Evolutionary conservation across 169 alveolate genomes (phyloP), one percentile per base, ranked within the genome.

Genomic region (Cystoisospora suis): DNA sequence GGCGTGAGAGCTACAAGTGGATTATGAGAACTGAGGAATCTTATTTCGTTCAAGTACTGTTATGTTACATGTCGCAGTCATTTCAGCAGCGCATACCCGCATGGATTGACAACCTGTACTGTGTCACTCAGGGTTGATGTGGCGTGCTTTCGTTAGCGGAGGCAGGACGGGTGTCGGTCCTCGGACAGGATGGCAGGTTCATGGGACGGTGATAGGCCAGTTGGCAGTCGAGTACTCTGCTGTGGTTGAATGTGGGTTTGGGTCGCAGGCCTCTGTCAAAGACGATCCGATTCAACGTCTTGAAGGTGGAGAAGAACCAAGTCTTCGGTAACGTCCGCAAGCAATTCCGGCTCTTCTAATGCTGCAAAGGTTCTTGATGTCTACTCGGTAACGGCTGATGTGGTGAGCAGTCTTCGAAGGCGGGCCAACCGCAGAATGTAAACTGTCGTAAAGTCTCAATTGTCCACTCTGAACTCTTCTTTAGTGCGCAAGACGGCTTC

Each of bases 281-380:
- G 97, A 98, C 99, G 47, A 99, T 99, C 70, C 96, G 99, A 94
- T 99, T 99, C 97, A 98, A 98, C 96, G 99, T 98, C 75, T 94
- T 98, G 93, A 98, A 98, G 96, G 99, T 98, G 79, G 99, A 98
- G 95, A 97, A 97, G 96, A 98, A 98, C 96, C 99, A 98, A 95
- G 98, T 98, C 92, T 97, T 98, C 95, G 99, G 99, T 40, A 96
- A 98, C 95, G 99, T 99, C 90, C 98, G 99, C 96, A 99, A 99
- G 96, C 99, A 98, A 95, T 98, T 98, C 97, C 97, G 98, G 81
- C 96, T 98, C 79, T 98, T 98, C 98, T 99, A 93, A 96, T 89
- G n/a, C 83, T 65, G 44, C n/a, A n/a, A n/a, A n/a, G n/a, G n/a
- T n/a, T n/a, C n/a, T n/a, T n/a, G n/a, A n/a, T n/a, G n/a, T n/a